phyloP scores from a whole-genome alignment of 768 basidiomycete genomes.

The Agaricus blazei region DNA sequence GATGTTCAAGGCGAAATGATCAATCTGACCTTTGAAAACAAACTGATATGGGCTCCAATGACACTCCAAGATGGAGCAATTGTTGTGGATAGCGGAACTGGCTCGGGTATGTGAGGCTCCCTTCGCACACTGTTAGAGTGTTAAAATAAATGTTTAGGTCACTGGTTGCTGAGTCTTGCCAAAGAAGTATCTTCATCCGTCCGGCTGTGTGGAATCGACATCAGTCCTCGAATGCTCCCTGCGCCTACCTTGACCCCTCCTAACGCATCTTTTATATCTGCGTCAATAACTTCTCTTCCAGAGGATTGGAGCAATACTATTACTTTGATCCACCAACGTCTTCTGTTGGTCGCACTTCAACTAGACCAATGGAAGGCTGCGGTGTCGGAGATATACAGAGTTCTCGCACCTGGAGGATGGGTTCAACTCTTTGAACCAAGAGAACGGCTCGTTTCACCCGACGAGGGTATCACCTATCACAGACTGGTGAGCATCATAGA shows the following conservation, averaged over 20 bases:
- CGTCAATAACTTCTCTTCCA: conserved; percentile 1
- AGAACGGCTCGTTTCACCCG: neutral
- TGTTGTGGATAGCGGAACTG: conserved; percentile 9
- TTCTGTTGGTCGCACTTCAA: neutral
- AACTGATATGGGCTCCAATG: conserved; percentile 5
- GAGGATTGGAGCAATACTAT: neutral
- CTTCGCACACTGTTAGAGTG: neutral
- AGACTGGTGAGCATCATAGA: neutral
- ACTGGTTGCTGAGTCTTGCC: conserved; percentile 17
- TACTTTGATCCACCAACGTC: conserved; percentile 4
- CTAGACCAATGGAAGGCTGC: conserved; percentile 7
- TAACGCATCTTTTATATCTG: neutral
- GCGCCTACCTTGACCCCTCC: neutral
- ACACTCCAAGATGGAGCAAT: conserved; percentile 3
- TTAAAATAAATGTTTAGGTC: conserved; percentile 8
- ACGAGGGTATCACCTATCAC: neutral
- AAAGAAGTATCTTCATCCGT: conserved; percentile 7
- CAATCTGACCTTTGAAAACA: neutral
- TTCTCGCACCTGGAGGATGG: conserved; percentile 8
- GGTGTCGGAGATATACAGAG: conserved; percentile 3
- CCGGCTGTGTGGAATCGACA: conserved; percentile 16
- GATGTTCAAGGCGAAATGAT: neutral
- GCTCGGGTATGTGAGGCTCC: conserved; percentile 1
- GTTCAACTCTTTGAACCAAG: conserved; percentile 10
- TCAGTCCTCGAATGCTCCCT: conserved; percentile 17